Evolutionary conservation across 1,139 yeast genomes (phyloP), one percentile per base, ranked within the genome.

Genomic region (Candida glucosophila): DNA sequence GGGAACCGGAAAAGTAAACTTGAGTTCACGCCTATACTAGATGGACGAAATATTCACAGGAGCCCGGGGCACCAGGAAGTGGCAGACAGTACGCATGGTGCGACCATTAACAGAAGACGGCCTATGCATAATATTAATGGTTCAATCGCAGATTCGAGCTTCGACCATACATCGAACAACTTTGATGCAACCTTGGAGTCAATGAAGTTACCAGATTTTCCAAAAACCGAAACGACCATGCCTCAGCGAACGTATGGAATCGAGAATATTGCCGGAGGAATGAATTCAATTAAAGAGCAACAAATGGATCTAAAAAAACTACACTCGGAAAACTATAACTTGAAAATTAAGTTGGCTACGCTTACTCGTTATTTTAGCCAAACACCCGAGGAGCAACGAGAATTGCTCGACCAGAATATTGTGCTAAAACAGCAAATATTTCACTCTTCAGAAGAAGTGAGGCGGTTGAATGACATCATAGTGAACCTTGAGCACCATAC

Each of bases 321-420:
- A 24, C 65, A 71, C 34, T 61, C 67, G 15, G 86, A 79, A 29
- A 79, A 77, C 37, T 69, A 75, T 41, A 69, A 73, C 36, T 56
- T 80, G 37, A 71, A 73, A 41, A 61, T 78, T 22, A 73, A 75
- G 37, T 55, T 75, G 24, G 65, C 71, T 12, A 66, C 78, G 4
- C 51, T 75, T 33, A 61, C 68, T 19, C 58, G 69, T 36, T 59
- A 67, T 27, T 49, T 75, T 24, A 56, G 56, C 24, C 61, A 56
- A 12, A 54, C 68, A 7, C 74, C 74, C 0, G 54, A 49, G 19
- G 70, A 65, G 28, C 60, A 59, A 22, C 43, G 49, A 5, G 52
- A 52, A 10, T 33, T 67, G 22, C 45, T 63, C 18, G 49, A 51
- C 22, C 57, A 60, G 27, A 68, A 66, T 30, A 47, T 61, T 14